These are phyloP conservation scores for Misopates orontium DNA, from an alignment of 257 asterid genomes.

Conservation along the genomic window DNA sequence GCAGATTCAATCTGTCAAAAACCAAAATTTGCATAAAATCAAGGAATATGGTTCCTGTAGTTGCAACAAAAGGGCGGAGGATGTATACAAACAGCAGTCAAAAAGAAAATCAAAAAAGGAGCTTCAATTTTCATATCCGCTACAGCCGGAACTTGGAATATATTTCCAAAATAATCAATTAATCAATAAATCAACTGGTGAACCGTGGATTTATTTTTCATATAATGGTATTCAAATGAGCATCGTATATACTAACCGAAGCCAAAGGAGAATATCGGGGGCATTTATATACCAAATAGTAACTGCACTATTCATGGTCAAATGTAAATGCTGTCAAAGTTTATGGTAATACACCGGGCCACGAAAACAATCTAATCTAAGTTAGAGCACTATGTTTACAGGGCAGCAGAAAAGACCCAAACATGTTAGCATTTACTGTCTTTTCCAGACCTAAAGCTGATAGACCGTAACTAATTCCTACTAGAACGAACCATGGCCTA, in stretches of 20 bases:
- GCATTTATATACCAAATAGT: constrained; percentile 6
- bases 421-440: background rate
- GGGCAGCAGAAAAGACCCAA: constrained; percentile 13
- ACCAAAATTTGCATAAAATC: constrained; percentile 31
- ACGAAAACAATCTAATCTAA: constrained; percentile 16
- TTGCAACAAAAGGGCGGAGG: constrained; percentile 18
- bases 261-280: background rate
- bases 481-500: constrained; percentile 9
- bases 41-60: constrained; percentile 24
- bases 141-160: constrained; percentile 2
- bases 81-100: constrained; percentile 8
- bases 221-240: constrained; percentile 14
- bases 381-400: background rate
- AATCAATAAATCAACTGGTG: background rate
- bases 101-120: background rate
- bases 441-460: constrained; percentile 12
- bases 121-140: background rate
- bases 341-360: background rate
- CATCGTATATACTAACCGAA: background rate
- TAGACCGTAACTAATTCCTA: constrained; percentile 8
- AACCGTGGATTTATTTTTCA: background rate
- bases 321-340: constrained; percentile 13
- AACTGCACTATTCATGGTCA: background rate
- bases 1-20: constrained; percentile 89
- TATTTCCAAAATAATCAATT: constrained; percentile 8